These are phyloP conservation scores for Glycyrrhiza uralensis DNA, from an alignment of 306 rosid species.

Conservation along the genomic window DNA sequence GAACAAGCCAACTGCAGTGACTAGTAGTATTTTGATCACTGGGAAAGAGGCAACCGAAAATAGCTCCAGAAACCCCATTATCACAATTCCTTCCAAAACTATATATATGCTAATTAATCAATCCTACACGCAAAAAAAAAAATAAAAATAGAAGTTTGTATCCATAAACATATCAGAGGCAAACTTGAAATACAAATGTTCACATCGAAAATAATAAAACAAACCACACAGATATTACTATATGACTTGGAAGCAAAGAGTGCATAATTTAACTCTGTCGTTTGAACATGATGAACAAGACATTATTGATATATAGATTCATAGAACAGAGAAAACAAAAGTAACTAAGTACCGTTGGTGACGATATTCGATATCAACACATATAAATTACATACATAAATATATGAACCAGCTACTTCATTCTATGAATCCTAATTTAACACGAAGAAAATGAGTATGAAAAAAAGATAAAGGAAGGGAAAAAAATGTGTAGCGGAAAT, in stretches of 20 bases:
- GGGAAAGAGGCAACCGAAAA: slow-evolving; percentile 47
- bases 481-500: too few species aligned
- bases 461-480: too few species aligned
- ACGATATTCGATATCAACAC: background rate
- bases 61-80: slow-evolving; percentile 41
- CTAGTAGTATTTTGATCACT: slow-evolving; percentile 36
- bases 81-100: slow-evolving; percentile 19
- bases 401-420: background rate
- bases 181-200: background rate
- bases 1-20: slow-evolving; percentile 41
- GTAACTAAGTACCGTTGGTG: background rate
- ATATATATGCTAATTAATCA: background rate
- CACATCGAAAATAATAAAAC: background rate
- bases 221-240: too few species aligned
- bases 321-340: background rate
- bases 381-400: background rate
- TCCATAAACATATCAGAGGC: background rate
- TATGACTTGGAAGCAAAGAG: background rate
- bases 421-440: background rate
- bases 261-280: background rate
- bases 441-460: too few species aligned
- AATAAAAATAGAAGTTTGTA: background rate
- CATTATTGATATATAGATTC: background rate
- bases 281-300: background rate
- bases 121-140: slow-evolving; percentile 14